Base-by-base conservation (phyloP, 2,329 filamentous ascomycete species). In the Diaporthe caulivora region DNA sequence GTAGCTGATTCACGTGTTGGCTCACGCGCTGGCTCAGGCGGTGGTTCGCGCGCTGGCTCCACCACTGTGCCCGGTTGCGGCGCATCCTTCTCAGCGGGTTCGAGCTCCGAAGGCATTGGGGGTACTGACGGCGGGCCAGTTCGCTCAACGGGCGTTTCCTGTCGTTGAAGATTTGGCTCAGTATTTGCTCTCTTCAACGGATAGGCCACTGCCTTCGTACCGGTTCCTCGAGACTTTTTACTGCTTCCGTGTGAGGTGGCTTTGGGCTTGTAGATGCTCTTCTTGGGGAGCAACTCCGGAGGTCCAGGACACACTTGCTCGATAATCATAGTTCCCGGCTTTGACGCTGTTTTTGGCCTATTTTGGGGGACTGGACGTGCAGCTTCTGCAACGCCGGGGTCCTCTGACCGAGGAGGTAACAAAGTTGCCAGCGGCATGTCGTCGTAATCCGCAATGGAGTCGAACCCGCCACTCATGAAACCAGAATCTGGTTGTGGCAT, bases 391-490 rank as follows among this genome's bases (percentile, higher is more conserved):
- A 71, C 49, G 7, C 58, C 49, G 9, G 58, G 53, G 1, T 71
- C 69, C 60, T 69, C 70, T 70, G 75, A 47, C 29, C 67, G 18
- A 3, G 80, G 72, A 13, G 80, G 80, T 21, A 80, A 79, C 34
- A 81, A 81, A 10, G 85, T 77, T n/a, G 84, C 79, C 72, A 86
- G 86, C 49, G 83, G 77, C 17, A 84, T 81, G 1, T 85, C 83
- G 18, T 90, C 87, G 31, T 94, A 90, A 49, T 92, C 92, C 74
- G 94, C 90, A 8, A 92, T 86, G 34, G 93, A 91, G n/a, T 93
- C 89, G 21, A 93, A 81, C 9, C 91, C 89, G n/a, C 93, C 93
- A 80, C 94, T 97, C 89, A 95, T 94, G 79, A 97, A 97, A 1
- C 94, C 94, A 18, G 94, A 95, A 80, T 97, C 94, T 10, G 87